phyloP scores from a whole-genome alignment of 306 rosid genomes.

The Ormosia emarginata region DNA sequence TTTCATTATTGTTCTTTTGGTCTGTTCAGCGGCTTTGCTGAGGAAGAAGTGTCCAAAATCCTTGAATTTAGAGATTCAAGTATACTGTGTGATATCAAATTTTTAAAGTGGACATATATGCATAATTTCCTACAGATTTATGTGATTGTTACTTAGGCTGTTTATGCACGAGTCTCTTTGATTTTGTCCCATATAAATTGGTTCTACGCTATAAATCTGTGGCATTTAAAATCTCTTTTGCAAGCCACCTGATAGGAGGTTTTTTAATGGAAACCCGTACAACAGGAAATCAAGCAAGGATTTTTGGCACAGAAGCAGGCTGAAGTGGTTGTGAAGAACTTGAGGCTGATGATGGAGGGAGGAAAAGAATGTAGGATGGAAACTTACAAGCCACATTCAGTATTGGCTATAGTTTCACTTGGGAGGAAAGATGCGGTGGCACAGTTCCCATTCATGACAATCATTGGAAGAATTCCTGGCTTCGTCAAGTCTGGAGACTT shows the following conservation, averaged over 20 bases:
- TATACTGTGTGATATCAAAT: not conserved
- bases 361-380: conserved; percentile 43
- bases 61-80: not conserved
- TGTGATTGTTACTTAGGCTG: conserved; percentile 9
- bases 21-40: conserved; percentile 3
- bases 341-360: conserved; percentile 47
- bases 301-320: conserved; percentile 72
- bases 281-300: conserved; percentile 81
- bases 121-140: conserved; percentile 11
- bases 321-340: conserved; percentile 56
- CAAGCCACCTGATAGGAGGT: conserved; percentile 7
- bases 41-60: not conserved
- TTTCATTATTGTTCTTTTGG: not conserved
- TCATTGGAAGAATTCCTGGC: conserved; percentile 58
- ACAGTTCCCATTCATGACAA: conserved; percentile 52
- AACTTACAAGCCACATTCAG: conserved; percentile 43
- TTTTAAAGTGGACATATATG: not conserved
- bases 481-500: conserved; percentile 66
- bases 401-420: conserved; percentile 59
- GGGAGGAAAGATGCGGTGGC: conserved; percentile 77
- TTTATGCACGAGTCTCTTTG: not conserved
- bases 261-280: conserved; percentile 9
- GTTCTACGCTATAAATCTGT: not conserved
- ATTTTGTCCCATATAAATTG: not conserved
- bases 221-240: conserved; percentile 14